Conservation (phyloP, 768 basidiomycete genomes). For the Lactifluus subvellereus region DNA sequence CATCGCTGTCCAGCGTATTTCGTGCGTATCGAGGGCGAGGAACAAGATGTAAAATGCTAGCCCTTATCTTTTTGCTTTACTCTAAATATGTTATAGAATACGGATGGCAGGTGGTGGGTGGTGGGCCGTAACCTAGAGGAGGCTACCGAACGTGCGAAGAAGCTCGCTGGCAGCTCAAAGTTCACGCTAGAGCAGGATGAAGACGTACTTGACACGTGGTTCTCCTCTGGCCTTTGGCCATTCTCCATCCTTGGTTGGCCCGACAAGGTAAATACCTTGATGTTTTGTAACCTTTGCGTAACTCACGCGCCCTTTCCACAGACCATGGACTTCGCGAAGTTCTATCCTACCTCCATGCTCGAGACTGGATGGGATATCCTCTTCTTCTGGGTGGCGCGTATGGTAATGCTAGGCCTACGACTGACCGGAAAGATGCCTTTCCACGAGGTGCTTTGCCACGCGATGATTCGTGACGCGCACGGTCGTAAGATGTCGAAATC, state of each 20-base stretch:
- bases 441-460: conserved; percentile 93
- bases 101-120: conserved; percentile 83
- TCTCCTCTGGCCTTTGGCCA: conserved; percentile 96
- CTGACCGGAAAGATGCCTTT: conserved; percentile 92
- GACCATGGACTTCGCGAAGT: conserved; percentile 72
- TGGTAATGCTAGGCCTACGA: conserved; percentile 88
- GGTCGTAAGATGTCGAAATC: conserved; percentile 99
- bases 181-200: conserved; percentile 89
- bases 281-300: background rate
- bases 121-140: conserved; percentile 76
- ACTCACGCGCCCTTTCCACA: conserved; percentile 30
- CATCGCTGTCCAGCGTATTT: conserved; percentile 95
- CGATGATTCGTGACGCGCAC: conserved; percentile 98
- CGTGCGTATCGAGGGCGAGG: conserved; percentile 72
- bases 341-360: conserved; percentile 85
- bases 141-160: conserved; percentile 68
- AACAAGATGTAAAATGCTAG: conserved; percentile 48
- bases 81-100: conserved; percentile 35
- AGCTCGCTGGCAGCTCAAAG: conserved; percentile 55
- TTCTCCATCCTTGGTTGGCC: conserved; percentile 99
- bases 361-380: conserved; percentile 99
- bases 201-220: conserved; percentile 99
- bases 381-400: conserved; percentile 99
- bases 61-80: background rate
- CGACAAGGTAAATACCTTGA: conserved; percentile 50